phyloP scores from a whole-genome alignment of 1,139 yeast species.

The Yamadazyma diddensiae region DNA sequence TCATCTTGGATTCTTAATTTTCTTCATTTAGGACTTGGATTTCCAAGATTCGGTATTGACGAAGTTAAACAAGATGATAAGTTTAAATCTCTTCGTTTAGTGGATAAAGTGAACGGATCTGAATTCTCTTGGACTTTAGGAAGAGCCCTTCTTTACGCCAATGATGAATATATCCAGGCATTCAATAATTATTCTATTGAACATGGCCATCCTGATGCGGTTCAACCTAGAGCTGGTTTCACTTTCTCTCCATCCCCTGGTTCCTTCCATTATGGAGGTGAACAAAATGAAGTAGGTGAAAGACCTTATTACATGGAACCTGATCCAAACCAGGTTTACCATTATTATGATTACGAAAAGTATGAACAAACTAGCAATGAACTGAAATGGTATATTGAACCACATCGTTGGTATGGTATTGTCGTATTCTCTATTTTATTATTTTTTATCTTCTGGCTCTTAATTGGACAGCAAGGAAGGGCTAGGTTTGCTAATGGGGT shows the following conservation, averaged over 20 bases:
- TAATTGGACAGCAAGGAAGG: constrained; percentile 43
- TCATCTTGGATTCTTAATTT: constrained; percentile 72
- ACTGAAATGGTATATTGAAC: constrained; percentile 40
- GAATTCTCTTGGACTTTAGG: constrained; percentile 86
- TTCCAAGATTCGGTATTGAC: constrained; percentile 58
- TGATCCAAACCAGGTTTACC: constrained; percentile 20
- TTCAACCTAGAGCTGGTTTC: constrained; percentile 36
- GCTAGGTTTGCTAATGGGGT: constrained; percentile 11
- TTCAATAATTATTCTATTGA: constrained; percentile 26
- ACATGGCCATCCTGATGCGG: constrained; percentile 12
- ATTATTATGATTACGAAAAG: constrained; percentile 29
- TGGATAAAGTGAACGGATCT: constrained; percentile 60
- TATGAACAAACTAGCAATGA: constrained; percentile 26
- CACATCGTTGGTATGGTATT: constrained; percentile 58
- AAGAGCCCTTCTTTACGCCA: constrained; percentile 65
- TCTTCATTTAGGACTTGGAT: constrained; percentile 69
- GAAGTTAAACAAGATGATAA: constrained; percentile 22
- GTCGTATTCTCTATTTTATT: constrained; percentile 44
- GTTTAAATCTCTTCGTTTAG: constrained; percentile 54
- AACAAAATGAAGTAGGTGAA: constrained; percentile 37
- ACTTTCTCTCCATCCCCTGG: constrained; percentile 48
- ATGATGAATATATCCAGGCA: constrained; percentile 43
- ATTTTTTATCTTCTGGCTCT: constrained; percentile 41
- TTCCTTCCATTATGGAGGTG: constrained; percentile 52
- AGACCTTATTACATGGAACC: constrained; percentile 43